Percentiles rank a stretch among this genome's conserved stretches.
phyloP scores from a whole-genome alignment of 23 red algal genomes.

The Gracilaria domingensis region DNA sequence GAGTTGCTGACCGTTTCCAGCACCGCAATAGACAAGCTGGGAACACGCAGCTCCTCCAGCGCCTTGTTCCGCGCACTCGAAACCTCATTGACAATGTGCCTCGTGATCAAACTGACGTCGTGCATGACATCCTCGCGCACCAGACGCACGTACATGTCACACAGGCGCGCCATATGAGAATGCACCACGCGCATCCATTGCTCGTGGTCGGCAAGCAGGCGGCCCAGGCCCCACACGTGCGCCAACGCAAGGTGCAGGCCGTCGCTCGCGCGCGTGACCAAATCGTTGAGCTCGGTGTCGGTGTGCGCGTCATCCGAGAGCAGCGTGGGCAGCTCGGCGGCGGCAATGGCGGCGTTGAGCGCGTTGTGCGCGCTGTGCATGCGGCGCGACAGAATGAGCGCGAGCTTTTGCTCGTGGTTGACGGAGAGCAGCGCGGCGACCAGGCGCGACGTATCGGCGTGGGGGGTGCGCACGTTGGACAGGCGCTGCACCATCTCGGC shows the following conservation, averaged over 20 bases:
- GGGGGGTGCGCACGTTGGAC: constrained; percentile 6
- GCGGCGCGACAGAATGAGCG: background rate
- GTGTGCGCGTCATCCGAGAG: background rate
- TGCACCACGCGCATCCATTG: constrained; percentile 23
- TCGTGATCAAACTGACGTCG: constrained; percentile 7
- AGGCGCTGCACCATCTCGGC: constrained; percentile 28
- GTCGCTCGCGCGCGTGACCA: constrained; percentile 35
- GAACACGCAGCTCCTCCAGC: constrained; percentile 16
- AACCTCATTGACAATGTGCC: constrained; percentile 13
- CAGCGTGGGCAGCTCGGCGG: background rate
- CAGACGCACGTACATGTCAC: constrained; percentile 2
- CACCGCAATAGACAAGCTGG: background rate
- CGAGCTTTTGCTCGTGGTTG: constrained; percentile 23
- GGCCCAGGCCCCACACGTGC: constrained; percentile 53
- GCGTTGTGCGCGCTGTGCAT: constrained; percentile 41
- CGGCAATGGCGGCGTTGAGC: background rate
- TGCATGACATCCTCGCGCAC: constrained; percentile 18
- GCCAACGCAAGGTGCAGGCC: constrained; percentile 7
- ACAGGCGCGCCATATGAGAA: constrained; percentile 5
- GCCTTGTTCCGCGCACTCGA: constrained; percentile 4
- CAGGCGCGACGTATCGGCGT: constrained; percentile 21
- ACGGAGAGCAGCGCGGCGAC: constrained; percentile 36
- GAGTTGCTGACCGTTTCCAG: background rate
- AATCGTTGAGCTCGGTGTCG: constrained; percentile 12
- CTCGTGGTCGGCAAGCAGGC: constrained; percentile 20